Evolutionary conservation across 2,329 filamentous ascomycete genomes (phyloP), one percentile per base, ranked within the genome.

Genomic region (Xylaria sp.): DNA sequence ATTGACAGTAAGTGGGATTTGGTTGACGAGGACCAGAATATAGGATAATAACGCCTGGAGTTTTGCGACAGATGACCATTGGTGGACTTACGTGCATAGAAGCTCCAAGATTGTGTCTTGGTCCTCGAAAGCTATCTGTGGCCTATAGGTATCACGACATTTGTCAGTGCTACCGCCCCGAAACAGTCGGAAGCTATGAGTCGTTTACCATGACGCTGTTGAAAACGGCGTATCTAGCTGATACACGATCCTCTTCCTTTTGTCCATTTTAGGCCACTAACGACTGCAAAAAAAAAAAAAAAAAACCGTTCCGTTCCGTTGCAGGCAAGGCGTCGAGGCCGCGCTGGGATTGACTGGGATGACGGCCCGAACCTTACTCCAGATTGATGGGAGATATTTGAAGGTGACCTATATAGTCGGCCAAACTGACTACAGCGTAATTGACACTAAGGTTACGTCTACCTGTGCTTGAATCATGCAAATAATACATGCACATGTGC

Each of bases 191-290:
- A 16, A 22, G 48, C 21, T 19, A 22, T 40, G 13, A 34, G 47
- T 54, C 74, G 39, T 70, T n/a, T 34, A 89, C 88, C 86, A 89
- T 68, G 78, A 70, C 9, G 79, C 74, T 5, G 76, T 71, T 1
- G 86, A 84, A 66, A 83, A 90, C 0, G 87, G 86, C 2, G 83
- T 84, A 44, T 88, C 85, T 20, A 88, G 78, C 62, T 86, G 85
- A 66, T 87, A 85, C 17, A 87, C 74, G 7, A 83, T 76, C 66
- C 81, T 87, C 56, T 82, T 87, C 41, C 79, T 78, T 41, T 62
- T 67, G 21, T 80, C 78, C 77, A 81, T 80, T 20, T 45, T 48
- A 17, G 43, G 17, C 17, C 5, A 22, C 2, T 19, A 6, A 11
- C 18, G 44, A 13, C 11, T 34, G 29, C 29, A 34, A 34, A 34